These are phyloP conservation scores for Endocalyx cinctus DNA, from an alignment of 2,329 filamentous ascomycete species.

Conservation along the genomic window DNA sequence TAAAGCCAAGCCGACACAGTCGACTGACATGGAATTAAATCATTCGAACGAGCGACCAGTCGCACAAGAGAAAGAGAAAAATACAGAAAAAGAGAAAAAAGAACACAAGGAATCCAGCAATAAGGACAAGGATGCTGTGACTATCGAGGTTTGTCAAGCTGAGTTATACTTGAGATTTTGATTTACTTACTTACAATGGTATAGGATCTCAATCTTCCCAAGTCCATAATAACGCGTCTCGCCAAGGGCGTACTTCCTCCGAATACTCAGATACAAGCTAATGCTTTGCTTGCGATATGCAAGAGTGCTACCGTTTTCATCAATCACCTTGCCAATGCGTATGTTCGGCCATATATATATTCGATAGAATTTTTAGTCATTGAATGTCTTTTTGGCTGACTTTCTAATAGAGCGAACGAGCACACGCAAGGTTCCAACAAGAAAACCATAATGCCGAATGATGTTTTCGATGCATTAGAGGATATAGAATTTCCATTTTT, in stretches of 20 bases:
- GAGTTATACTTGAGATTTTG: not conserved
- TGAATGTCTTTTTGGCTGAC: not conserved
- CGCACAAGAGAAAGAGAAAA: conserved; percentile 27
- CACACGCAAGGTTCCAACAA: conserved; percentile 62
- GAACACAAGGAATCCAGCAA: conserved; percentile 30
- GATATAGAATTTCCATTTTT: conserved; percentile 74
- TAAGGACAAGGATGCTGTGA: conserved; percentile 28
- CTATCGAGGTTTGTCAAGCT: conserved; percentile 46
- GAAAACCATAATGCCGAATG: conserved; percentile 72
- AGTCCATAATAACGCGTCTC: conserved; percentile 74
- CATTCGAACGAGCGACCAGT: conserved; percentile 21
- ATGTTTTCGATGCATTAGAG: conserved; percentile 74
- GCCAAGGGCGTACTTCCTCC: conserved; percentile 75
- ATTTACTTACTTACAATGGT: conserved; percentile 10
- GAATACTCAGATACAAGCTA: conserved; percentile 79
- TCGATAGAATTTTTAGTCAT: no score
- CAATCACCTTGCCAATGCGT: conserved; percentile 73
- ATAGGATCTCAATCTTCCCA: conserved; percentile 71
- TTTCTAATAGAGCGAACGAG: conserved; percentile 61
- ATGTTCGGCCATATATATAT: conserved; percentile 40
- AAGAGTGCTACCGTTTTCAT: conserved; percentile 83
- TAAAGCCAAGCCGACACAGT: conserved; percentile 16
- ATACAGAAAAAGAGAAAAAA: conserved; percentile 30
- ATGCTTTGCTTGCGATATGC: conserved; percentile 72
- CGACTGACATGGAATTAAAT: conserved; percentile 31